Evolutionary conservation across 2,329 filamentous ascomycete species (phyloP).

Genomic region (Dothideomycetes sp.): DNA sequence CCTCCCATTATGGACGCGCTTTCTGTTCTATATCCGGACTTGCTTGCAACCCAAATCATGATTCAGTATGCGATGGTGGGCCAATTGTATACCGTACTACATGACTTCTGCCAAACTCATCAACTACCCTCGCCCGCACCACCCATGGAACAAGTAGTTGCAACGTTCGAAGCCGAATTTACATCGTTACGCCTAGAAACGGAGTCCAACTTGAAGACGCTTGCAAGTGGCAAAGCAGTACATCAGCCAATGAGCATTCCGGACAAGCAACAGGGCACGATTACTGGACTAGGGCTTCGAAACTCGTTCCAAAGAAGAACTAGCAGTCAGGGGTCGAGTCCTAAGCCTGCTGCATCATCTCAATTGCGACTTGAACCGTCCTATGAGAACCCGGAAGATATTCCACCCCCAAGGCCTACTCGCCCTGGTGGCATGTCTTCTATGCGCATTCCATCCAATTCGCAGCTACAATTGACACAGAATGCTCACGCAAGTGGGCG

Average conservation of each 20-base stretch:
- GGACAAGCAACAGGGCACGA: conserved; percentile 35
- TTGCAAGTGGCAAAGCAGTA: conserved; percentile 59
- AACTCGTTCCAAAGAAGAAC: conserved; percentile 24
- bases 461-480: too few species aligned
- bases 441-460: too few species aligned
- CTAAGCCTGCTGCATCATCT: conserved; percentile 8
- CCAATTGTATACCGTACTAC: conserved; percentile 67
- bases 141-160: conserved; percentile 61
- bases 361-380: neutral
- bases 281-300: conserved; percentile 40
- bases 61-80: conserved; percentile 71
- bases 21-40: conserved; percentile 63
- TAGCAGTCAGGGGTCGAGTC: conserved; percentile 12
- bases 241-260: conserved; percentile 46
- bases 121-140: conserved; percentile 64
- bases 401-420: conserved; percentile 25
- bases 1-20: conserved; percentile 62
- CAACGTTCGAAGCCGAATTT: conserved; percentile 55
- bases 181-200: conserved; percentile 55
- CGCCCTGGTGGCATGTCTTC: conserved; percentile 20
- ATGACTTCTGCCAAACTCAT: conserved; percentile 61
- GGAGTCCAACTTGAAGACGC: conserved; percentile 52
- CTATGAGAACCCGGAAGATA: conserved; percentile 22
- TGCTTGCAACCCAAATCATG: conserved; percentile 61
- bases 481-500: too few species aligned